These are phyloP conservation scores for Neurospora cerealis DNA, from an alignment of 495 filamentous ascomycete genomes.

Conservation along the genomic window DNA sequence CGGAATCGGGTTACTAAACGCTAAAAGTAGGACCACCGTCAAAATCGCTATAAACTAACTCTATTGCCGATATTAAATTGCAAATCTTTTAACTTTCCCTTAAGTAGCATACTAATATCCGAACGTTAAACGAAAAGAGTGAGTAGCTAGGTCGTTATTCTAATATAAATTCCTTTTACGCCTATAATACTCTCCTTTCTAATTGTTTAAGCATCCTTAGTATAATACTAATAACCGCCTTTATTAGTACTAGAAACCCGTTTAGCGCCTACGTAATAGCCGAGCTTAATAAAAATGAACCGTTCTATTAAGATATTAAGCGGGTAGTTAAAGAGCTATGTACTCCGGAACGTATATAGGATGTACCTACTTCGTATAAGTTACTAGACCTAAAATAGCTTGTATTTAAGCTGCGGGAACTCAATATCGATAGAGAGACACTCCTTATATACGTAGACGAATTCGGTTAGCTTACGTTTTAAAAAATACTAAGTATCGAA, in stretches of 20 bases:
- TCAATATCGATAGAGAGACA: conserved; percentile 50
- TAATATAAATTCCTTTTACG: neutral
- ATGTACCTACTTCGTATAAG: conserved; percentile 13
- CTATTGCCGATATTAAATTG: neutral
- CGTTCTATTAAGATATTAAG: conserved; percentile 59
- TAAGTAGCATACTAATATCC: neutral
- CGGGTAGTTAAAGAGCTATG: conserved; percentile 56
- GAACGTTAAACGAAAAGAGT: neutral
- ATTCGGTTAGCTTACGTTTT: conserved; percentile 13
- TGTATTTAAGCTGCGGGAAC: conserved; percentile 43
- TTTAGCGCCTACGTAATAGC: conserved; percentile 7
- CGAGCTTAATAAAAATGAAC: conserved; percentile 35
- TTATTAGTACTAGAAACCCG: neutral
- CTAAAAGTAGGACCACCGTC: neutral
- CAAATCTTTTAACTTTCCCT: neutral
- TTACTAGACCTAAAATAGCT: conserved; percentile 43
- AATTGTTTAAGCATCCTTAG: neutral
- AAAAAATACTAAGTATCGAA: conserved; percentile 19
- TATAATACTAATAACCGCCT: neutral
- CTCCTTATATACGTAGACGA: conserved; percentile 39
- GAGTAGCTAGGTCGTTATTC: neutral
- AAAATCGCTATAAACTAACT: neutral
- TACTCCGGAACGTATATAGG: conserved; percentile 35
- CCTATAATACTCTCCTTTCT: neutral
- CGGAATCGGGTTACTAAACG: neutral